Conservation (phyloP, 2,329 filamentous ascomycete genomes). For the Ploettnerulaceae sp. region DNA sequence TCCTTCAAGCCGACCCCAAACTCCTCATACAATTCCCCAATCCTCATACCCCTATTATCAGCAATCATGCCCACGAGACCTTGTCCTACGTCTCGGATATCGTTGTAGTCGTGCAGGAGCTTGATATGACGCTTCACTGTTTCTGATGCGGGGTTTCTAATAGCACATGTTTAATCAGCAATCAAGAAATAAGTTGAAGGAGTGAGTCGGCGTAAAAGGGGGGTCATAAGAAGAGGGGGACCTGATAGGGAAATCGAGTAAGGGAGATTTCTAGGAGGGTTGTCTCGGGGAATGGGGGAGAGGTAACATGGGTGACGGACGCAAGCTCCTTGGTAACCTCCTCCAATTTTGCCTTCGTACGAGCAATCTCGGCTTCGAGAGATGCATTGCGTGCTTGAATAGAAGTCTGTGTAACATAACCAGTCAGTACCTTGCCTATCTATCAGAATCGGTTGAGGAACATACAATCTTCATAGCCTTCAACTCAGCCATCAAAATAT, state of each 20-base stretch:
- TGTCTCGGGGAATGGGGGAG: not conserved
- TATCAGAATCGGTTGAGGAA: not conserved
- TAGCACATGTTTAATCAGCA: no score
- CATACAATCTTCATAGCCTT: conserved; percentile 32
- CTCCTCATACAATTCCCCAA: conserved; percentile 34
- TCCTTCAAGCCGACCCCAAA: conserved; percentile 34
- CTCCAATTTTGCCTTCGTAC: conserved; percentile 34
- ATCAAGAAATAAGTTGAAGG: not conserved
- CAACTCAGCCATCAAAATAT: conserved; percentile 27
- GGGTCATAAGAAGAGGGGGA: not conserved
- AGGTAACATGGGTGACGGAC: conserved; percentile 21
- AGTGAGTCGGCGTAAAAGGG: not conserved
- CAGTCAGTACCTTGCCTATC: not conserved
- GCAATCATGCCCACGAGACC: conserved; percentile 64
- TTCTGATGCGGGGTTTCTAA: conserved; percentile 34
- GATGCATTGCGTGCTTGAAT: conserved; percentile 42
- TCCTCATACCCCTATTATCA: conserved; percentile 51
- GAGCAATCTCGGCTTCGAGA: conserved; percentile 36
- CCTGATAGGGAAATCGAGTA: not conserved
- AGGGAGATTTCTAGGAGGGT: not conserved
- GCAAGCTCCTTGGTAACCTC: conserved; percentile 34
- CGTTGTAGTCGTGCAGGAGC: conserved; percentile 64
- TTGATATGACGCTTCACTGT: conserved; percentile 60
- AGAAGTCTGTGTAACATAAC: conserved; percentile 26
- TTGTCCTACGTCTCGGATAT: conserved; percentile 63